Conservation (phyloP, 2,329 filamentous ascomycete genomes). For the Aquanectria penicillioides region DNA sequence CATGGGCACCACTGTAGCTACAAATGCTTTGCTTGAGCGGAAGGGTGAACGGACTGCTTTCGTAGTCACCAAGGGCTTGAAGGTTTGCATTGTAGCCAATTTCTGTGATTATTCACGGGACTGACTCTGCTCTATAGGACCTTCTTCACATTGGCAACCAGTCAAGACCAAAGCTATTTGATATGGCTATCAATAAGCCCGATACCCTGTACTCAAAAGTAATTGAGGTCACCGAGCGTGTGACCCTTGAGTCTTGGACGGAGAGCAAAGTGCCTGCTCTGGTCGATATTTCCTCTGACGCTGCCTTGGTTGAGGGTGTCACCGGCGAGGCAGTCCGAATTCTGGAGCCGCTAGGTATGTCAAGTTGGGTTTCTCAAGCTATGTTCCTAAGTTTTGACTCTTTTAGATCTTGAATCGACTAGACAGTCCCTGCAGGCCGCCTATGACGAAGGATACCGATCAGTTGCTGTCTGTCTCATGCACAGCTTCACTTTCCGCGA, state of each 20-base stretch:
- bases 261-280: conserved; percentile 63
- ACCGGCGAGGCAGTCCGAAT: conserved; percentile 76
- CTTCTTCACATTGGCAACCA: conserved; percentile 92
- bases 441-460: conserved; percentile 74
- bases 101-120: no score
- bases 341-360: conserved; percentile 62
- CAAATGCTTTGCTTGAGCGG: conserved; percentile 86
- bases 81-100: neutral
- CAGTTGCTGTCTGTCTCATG: conserved; percentile 88
- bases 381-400: neutral
- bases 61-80: conserved; percentile 86
- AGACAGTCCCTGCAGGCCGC: conserved; percentile 60
- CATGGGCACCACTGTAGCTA: conserved; percentile 95
- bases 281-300: conserved; percentile 58
- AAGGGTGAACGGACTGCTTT: conserved; percentile 89
- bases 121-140: no score
- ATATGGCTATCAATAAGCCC: conserved; percentile 84
- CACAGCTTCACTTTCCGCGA: conserved; percentile 90
- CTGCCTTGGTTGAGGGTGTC: conserved; percentile 63
- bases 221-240: conserved; percentile 86
- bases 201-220: conserved; percentile 86
- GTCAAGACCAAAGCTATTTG: conserved; percentile 87
- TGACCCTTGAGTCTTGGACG: conserved; percentile 89
- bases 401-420: conserved; percentile 8
- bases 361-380: neutral